These are phyloP conservation scores for Microsporum canis DNA, from an alignment of 2,329 filamentous ascomycete genomes.

Conservation along the genomic window DNA sequence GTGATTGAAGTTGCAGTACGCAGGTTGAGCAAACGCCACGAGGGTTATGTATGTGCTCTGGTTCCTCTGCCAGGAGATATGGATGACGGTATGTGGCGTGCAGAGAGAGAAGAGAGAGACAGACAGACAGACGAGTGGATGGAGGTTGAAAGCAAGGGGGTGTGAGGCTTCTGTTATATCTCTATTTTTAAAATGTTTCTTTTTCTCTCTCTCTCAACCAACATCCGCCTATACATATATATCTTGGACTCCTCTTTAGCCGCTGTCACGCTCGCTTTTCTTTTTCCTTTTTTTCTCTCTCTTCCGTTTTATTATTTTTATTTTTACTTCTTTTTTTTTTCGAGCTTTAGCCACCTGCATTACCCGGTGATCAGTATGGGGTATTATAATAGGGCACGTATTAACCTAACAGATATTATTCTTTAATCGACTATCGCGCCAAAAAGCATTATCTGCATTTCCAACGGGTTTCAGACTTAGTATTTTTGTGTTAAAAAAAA, in stretches of 20 bases:
- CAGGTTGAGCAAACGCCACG: neutral
- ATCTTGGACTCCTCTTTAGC: conserved; percentile 4
- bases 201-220: neutral
- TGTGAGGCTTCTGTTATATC: neutral
- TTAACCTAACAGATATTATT: neutral
- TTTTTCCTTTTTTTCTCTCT: neutral
- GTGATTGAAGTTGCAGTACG: neutral
- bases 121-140: neutral
- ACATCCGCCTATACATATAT: neutral
- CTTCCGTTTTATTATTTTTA: neutral
- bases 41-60: neutral
- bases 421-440: neutral
- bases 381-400: neutral
- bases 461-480: conserved; percentile 3
- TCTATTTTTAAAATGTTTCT: conserved; percentile 1
- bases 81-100: neutral
- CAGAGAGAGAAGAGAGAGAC: neutral
- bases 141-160: neutral
- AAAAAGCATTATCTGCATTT: neutral
- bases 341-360: conserved; percentile 1
- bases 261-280: conserved; percentile 2
- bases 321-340: neutral
- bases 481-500: neutral
- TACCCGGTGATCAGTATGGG: conserved; percentile 2
- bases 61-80: neutral